phyloP scores from a whole-genome alignment of 768 basidiomycete genomes.

The Tricholoma furcatifolium region DNA sequence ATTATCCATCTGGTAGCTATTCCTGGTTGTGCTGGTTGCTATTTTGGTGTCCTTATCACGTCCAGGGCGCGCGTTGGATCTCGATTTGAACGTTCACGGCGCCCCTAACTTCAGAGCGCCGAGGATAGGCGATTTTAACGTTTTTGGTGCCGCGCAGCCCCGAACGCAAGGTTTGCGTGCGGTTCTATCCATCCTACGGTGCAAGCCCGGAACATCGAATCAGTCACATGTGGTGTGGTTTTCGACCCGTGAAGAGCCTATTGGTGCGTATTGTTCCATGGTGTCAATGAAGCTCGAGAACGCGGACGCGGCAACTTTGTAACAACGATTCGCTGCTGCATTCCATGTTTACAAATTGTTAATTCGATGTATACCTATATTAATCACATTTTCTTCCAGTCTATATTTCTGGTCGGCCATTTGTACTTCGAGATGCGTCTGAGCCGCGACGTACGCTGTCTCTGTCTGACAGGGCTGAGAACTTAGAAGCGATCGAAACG shows the following conservation, averaged over 20 bases:
- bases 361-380: slow-evolving; percentile 2
- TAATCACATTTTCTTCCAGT: slow-evolving; percentile 38
- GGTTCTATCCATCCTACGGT: slow-evolving; percentile 81
- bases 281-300: background rate
- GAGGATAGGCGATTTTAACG: slow-evolving; percentile 75
- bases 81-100: slow-evolving; percentile 90
- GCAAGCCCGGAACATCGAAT: slow-evolving; percentile 60
- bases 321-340: background rate
- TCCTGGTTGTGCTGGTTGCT: background rate
- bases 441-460: slow-evolving; percentile 77
- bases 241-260: slow-evolving; percentile 94
- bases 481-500: slow-evolving; percentile 88
- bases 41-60: background rate
- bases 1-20: slow-evolving; percentile 69
- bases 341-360: background rate
- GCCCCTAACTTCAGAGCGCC: slow-evolving; percentile 95
- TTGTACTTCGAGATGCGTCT: slow-evolving; percentile 86
- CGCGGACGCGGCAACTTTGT: too few species aligned
- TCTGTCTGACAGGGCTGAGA: slow-evolving; percentile 90
- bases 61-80: slow-evolving; percentile 81
- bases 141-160: slow-evolving; percentile 95
- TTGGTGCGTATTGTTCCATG: slow-evolving; percentile 51
- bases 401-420: slow-evolving; percentile 89
- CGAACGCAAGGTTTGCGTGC: slow-evolving; percentile 89
- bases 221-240: slow-evolving; percentile 90